Evolutionary conservation across 805 yeast species (phyloP).

Genomic region (Hagleromyces aurorensis): DNA sequence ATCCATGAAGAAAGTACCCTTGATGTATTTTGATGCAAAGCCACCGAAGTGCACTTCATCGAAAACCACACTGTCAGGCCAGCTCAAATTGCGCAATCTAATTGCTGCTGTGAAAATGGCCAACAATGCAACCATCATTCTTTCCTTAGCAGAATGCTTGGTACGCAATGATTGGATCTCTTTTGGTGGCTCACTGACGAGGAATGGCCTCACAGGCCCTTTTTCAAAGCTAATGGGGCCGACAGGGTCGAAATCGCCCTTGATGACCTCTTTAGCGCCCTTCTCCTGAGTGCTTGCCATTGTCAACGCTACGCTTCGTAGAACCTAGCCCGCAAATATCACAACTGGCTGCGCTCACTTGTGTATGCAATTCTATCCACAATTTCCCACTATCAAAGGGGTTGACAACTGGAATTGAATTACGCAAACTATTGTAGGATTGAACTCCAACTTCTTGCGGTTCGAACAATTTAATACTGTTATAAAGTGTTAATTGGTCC

Average conservation of each 20-base stretch:
- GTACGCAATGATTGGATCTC: conserved; percentile 36
- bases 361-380: too few relatives aligned
- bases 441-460: too few relatives aligned
- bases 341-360: too few relatives aligned
- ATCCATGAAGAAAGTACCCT: conserved; percentile 60
- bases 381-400: too few relatives aligned
- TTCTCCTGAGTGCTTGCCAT: too few relatives aligned
- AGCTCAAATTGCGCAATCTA: conserved; percentile 51
- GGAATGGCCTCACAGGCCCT: conserved; percentile 48
- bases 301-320: too few relatives aligned
- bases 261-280: too few relatives aligned
- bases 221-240: conserved; percentile 40
- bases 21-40: conserved; percentile 77
- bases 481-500: too few relatives aligned
- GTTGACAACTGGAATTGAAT: too few relatives aligned
- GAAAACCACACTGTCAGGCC: conserved; percentile 79
- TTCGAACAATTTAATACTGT: too few relatives aligned
- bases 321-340: too few relatives aligned
- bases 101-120: conserved; percentile 45
- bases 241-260: conserved; percentile 37
- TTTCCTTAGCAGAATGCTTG: conserved; percentile 34
- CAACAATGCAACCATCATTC: conserved; percentile 35
- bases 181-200: conserved; percentile 44
- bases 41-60: conserved; percentile 96
- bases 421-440: too few relatives aligned